Evolutionary conservation across 164 flowering plant species (phyloP), one percentile per base, ranked within the genome.

Genomic region (Aristolochia californica): DNA sequence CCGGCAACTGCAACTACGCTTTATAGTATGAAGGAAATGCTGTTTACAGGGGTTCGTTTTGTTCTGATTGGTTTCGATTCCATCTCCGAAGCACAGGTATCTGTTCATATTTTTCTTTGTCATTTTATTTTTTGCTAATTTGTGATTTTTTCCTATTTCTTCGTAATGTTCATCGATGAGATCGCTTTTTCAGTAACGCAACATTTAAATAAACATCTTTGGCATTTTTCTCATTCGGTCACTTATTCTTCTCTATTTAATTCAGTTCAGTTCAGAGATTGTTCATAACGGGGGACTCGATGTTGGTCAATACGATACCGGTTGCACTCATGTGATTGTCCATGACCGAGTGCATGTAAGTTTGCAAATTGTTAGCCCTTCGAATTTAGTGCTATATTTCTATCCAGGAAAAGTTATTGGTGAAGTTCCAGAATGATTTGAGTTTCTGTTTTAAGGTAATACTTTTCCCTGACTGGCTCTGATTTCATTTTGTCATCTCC

Each of bases 301-400:
- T 63, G 80, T 57, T 47, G 84, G 79, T 13, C 66, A 66, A 43
- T 83, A 82, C 40, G 61, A 70, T 56, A 72, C 75, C n/a, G 70
- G 61, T 53, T 87, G 88, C 58, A 84, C 84, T 47, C 96, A 88
- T 59, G 85, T 94, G 2, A 83, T 90, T 56, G 95, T 94, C 1
- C 86, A 82, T 62, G 78, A 68, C 56, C 63, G 82, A 69, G 74
- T 75, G 59, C 76, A 2, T 44, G 43, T 54, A 28, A 54, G 56
- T 54, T 3, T 34, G 40, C 7, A 5, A 7, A 34, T 34, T 34
- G 10, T 34, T 5, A 34, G 7, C 10, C 7, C 40, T 34, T 8
- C 10, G 40, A 34, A 28, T 34, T 34, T 7, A 34, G 10, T 34
- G 40, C 40, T 9, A 34, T n/a, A n/a, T n/a, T n/a, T n/a, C n/a